These are phyloP conservation scores for Urochloa ruziziensis DNA, from an alignment of 176 grass and related monocot genomes.

Conservation along the genomic window DNA sequence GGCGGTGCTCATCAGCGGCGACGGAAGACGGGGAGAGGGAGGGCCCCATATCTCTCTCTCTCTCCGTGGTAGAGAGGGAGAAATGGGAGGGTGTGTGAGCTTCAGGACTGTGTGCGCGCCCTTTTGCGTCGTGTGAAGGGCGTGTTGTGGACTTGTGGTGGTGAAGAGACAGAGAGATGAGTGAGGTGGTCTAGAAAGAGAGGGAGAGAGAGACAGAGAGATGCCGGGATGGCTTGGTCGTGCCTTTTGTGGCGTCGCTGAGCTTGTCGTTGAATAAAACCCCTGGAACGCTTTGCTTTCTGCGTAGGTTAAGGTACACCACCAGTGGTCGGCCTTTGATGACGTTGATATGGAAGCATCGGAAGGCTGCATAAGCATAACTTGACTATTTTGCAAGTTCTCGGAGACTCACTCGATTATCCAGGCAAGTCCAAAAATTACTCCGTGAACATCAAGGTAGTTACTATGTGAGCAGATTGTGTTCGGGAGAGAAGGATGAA, in stretches of 20 bases:
- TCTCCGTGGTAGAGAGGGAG: neutral
- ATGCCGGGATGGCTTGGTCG: neutral
- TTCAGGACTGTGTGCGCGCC: neutral
- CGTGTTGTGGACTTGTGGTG: neutral
- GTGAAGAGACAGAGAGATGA: neutral
- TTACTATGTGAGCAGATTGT: too few species aligned
- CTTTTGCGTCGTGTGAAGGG: constrained; percentile 16
- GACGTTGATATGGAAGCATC: constrained; percentile 17
- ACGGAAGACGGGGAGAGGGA: constrained; percentile 13
- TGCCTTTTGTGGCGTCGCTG: neutral
- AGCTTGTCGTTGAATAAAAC: constrained; percentile 17
- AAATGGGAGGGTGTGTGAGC: neutral
- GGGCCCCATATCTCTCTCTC: constrained; percentile 9
- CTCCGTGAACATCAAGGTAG: too few species aligned
- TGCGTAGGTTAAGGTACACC: neutral
- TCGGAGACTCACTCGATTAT: neutral
- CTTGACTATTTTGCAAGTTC: neutral
- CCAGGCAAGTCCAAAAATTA: neutral
- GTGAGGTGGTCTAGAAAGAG: neutral
- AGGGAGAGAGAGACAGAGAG: neutral
- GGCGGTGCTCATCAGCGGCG: neutral
- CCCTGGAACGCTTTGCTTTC: neutral
- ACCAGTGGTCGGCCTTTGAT: neutral
- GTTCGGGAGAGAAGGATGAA: too few species aligned
- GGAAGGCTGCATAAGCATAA: neutral